These are phyloP conservation scores for Byssochlamys sp. DNA, from an alignment of 2,329 filamentous ascomycete genomes.

Conservation along the genomic window DNA sequence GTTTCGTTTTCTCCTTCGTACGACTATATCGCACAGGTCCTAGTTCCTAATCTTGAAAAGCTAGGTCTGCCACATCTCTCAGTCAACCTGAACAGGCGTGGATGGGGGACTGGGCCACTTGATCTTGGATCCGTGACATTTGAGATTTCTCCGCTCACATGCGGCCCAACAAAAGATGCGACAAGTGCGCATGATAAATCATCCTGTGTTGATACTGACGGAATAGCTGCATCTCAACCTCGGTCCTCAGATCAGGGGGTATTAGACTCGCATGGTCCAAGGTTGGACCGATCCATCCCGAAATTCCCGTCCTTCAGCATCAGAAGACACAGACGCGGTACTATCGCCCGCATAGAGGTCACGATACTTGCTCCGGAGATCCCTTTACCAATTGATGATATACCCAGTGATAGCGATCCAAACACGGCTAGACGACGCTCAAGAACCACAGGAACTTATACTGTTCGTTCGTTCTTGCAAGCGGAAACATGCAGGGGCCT, in stretches of 20 bases:
- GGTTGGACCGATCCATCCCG: neutral
- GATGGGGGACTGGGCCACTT: constrained; percentile 43
- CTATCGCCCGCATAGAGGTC: constrained; percentile 27
- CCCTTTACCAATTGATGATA: constrained; percentile 1
- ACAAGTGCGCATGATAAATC: neutral
- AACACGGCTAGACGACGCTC: neutral
- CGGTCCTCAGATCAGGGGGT: neutral
- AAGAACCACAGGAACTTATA: neutral
- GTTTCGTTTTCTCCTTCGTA: constrained; percentile 45
- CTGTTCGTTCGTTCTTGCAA: neutral
- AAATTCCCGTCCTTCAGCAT: constrained; percentile 26
- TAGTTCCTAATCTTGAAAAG: constrained; percentile 43
- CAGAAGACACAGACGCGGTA: constrained; percentile 16
- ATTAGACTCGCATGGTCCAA: neutral
- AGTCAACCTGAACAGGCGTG: constrained; percentile 37
- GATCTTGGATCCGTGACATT: constrained; percentile 44
- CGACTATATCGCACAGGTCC: constrained; percentile 48
- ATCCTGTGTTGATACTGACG: neutral
- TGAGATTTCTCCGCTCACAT: constrained; percentile 34
- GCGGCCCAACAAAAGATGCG: neutral
- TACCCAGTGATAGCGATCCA: neutral
- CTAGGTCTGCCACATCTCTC: constrained; percentile 43
- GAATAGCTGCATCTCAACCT: neutral
- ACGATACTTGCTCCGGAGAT: constrained; percentile 31
- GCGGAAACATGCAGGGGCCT: neutral